These are phyloP conservation scores for Platanthera zijinensis DNA, from an alignment of 106 monocot genomes.

Conservation along the genomic window DNA sequence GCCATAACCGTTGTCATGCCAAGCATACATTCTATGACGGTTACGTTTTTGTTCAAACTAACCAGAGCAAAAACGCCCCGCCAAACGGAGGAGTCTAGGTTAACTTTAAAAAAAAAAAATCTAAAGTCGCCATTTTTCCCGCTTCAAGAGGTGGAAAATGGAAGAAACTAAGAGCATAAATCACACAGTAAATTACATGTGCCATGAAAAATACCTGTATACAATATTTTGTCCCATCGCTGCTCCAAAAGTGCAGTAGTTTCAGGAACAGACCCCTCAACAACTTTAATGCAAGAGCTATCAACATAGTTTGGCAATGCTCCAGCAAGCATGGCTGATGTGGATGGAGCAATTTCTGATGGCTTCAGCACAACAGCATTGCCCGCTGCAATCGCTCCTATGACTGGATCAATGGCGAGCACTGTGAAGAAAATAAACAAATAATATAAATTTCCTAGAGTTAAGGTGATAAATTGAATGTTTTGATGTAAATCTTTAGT, in stretches of 20 bases:
- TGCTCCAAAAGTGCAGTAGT: constrained; percentile 70
- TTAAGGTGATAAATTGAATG: background rate
- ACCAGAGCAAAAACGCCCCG: too few species aligned
- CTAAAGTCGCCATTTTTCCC: background rate
- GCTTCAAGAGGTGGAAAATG: background rate
- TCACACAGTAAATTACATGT: background rate
- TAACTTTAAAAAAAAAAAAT: background rate
- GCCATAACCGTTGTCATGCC: too few species aligned
- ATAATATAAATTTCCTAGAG: background rate
- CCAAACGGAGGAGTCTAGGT: too few species aligned
- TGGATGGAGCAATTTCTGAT: constrained; percentile 46
- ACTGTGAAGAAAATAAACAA: constrained; percentile 13
- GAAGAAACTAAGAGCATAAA: background rate
- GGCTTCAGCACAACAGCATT: constrained; percentile 61
- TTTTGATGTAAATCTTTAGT: background rate
- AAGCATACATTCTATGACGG: too few species aligned
- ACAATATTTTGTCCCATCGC: constrained; percentile 86
- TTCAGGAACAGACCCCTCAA: constrained; percentile 62
- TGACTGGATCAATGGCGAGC: constrained; percentile 43
- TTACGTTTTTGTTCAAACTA: too few species aligned
- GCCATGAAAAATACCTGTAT: constrained; percentile 38
- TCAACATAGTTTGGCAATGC: constrained; percentile 50
- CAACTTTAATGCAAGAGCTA: constrained; percentile 56
- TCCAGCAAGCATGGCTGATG: constrained; percentile 45
- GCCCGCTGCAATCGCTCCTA: constrained; percentile 63